Evolutionary conservation across 768 basidiomycete species (phyloP).

Genomic region (Terana coerulea): DNA sequence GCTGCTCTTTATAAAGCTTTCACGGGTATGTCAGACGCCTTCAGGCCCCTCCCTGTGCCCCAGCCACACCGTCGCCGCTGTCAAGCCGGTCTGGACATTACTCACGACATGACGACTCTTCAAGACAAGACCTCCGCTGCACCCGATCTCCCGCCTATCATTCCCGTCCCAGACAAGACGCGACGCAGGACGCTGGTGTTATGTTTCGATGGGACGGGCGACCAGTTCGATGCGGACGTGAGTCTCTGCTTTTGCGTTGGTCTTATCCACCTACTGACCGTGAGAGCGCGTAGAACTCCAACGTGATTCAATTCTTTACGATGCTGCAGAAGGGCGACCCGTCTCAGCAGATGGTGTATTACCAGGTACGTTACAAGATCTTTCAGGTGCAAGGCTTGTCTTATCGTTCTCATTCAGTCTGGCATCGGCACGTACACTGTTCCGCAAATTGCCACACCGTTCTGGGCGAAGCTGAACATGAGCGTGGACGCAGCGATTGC

Average conservation of each 20-base stretch:
- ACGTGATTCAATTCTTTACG: slow-evolving; percentile 46
- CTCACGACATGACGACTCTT: not conserved
- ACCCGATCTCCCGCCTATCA: slow-evolving; percentile 1
- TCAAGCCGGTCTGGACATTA: no score
- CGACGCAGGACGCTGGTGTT: slow-evolving; percentile 45
- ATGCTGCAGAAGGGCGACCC: slow-evolving; percentile 47
- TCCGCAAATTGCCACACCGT: slow-evolving; percentile 40
- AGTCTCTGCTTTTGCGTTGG: slow-evolving; percentile 14
- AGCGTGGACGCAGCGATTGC: slow-evolving; percentile 42
- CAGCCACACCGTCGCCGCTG: no score
- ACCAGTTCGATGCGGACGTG: slow-evolving; percentile 66
- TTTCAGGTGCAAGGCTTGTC: not conserved
- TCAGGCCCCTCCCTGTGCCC: no score
- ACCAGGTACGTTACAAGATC: slow-evolving; percentile 38
- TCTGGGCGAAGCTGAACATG: slow-evolving; percentile 42
- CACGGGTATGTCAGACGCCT: no score
- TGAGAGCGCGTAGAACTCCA: slow-evolving; percentile 30
- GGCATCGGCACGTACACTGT: slow-evolving; percentile 52
- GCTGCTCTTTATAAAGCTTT: no score
- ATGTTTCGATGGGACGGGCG: slow-evolving; percentile 66
- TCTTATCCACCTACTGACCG: not conserved
- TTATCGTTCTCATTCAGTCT: slow-evolving; percentile 30
- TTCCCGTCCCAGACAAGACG: not conserved
- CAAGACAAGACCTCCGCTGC: not conserved
- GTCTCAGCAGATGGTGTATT: slow-evolving; percentile 49